Evolutionary conservation across 441 rosid genomes (phyloP).

Genomic region (Gossypium schwendimanii): DNA sequence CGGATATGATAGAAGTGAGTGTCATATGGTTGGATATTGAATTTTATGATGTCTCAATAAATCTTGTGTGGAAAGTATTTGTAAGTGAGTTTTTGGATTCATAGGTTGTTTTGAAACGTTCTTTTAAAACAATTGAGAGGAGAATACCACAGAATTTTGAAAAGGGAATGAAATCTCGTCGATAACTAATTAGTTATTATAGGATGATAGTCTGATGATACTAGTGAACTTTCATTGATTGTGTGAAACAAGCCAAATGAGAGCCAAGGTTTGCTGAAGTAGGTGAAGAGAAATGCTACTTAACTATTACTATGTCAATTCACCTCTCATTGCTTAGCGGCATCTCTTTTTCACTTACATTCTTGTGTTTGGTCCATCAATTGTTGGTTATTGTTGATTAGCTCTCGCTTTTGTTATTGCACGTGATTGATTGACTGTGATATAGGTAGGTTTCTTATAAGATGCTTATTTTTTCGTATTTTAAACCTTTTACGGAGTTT

Average conservation of each 20-base stretch:
- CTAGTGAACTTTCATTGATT: background rate
- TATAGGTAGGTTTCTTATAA: background rate
- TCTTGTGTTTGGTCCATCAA: background rate
- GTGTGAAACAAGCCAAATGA: background rate
- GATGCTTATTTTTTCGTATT: background rate
- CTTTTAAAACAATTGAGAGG: background rate
- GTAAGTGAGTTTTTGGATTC: background rate
- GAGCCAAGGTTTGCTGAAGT: background rate
- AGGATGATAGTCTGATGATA: background rate
- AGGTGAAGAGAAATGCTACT: background rate
- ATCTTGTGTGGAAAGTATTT: background rate
- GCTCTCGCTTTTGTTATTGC: background rate
- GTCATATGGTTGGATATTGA: background rate
- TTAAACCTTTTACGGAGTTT: background rate
- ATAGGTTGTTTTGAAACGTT: background rate
- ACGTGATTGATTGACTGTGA: background rate
- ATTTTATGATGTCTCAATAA: background rate
- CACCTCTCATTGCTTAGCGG: background rate
- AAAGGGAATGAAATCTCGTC: background rate
- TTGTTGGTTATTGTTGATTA: background rate
- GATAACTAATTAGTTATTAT: background rate
- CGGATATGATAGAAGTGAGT: background rate
- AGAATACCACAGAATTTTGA: background rate
- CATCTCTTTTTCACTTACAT: background rate
- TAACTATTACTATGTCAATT: background rate